Evolutionary conservation across 495 filamentous ascomycete species (phyloP), one percentile per base, ranked within the genome.

Genomic region (Penicillium flavigenum): DNA sequence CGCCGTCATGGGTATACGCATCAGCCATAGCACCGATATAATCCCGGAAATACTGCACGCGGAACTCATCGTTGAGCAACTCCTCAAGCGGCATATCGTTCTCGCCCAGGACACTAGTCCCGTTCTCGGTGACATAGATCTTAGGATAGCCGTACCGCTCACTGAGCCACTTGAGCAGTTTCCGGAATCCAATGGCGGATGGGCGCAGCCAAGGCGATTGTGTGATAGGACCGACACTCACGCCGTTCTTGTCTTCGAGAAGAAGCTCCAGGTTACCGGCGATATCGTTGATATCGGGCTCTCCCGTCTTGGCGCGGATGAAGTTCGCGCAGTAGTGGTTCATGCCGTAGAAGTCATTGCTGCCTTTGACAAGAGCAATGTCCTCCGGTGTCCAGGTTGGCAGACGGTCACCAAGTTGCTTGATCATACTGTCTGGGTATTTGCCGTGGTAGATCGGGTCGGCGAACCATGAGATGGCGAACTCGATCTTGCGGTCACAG

Each of bases 261-360:
- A 87, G 81, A 12, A 84, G 80, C 51, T 89, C 83, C 39, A 91
- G 74, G 70, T 90, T 86, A 44, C 88, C 88, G 4, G 81, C 76
- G 73, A 85, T 84, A 71, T 92, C 88, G 47, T 88, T 79, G 26
- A 70, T 67, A 0, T 83, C 79, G 4, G 88, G 69, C 39, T 78
- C 73, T 11, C 76, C 76, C 5, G 77, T 79, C 70, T 85, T 83
- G 73, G 89, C 86, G 67, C 84, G 85, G 75, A 91, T 86, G 76
- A 87, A 92, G 79, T 90, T 88, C 63, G 87, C 85, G 53, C 88
- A 90, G 78, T 91, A 90, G 76, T 90, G 87, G 78, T 91, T 90
- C 87, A 90, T 89, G 60, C 88, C 87, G 72, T 90, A 90, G 70
- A 91, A 91, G 73, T 91, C 87, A 67, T 90, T 90, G 68, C 84